These are phyloP conservation scores for Pezizomycotina sp. DNA, from an alignment of 2,329 filamentous ascomycete species.

Conservation along the genomic window DNA sequence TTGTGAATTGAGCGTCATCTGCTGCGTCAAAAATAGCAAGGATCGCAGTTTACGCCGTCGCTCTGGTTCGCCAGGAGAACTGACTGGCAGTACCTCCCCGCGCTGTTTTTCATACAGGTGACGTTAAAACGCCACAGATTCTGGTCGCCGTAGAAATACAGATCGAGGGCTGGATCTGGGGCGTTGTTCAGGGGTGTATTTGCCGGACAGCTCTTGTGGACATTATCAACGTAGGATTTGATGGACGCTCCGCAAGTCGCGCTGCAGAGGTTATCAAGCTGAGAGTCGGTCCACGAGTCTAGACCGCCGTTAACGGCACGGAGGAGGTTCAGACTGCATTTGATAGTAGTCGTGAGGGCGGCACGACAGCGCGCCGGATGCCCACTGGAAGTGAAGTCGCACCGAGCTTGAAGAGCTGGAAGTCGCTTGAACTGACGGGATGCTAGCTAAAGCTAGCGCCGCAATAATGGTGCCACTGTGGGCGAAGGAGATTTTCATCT, in stretches of 20 bases:
- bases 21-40: background rate
- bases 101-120: constrained; percentile 2
- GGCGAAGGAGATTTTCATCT: too few species aligned
- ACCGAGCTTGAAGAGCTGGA: constrained; percentile 6
- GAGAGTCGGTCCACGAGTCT: background rate
- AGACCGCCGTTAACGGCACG: constrained; percentile 1
- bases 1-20: constrained; percentile 2
- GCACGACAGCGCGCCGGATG: constrained; percentile 5
- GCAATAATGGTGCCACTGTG: too few species aligned
- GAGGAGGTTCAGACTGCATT: constrained; percentile 3
- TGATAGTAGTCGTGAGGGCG: constrained; percentile 4
- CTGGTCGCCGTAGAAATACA: constrained; percentile 2
- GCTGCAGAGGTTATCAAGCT: constrained; percentile 1
- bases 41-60: constrained; percentile 1
- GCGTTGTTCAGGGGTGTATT: background rate
- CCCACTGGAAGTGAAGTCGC: constrained; percentile 1
- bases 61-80: too few species aligned
- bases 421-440: too few species aligned
- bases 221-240: constrained; percentile 4
- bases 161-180: background rate
- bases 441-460: too few species aligned
- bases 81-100: constrained; percentile 4
- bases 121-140: constrained; percentile 6
- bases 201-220: background rate
- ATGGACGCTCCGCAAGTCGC: constrained; percentile 4